Conservation (phyloP, 2,329 filamentous ascomycete species). For the Knoxdaviesia proteae region DNA sequence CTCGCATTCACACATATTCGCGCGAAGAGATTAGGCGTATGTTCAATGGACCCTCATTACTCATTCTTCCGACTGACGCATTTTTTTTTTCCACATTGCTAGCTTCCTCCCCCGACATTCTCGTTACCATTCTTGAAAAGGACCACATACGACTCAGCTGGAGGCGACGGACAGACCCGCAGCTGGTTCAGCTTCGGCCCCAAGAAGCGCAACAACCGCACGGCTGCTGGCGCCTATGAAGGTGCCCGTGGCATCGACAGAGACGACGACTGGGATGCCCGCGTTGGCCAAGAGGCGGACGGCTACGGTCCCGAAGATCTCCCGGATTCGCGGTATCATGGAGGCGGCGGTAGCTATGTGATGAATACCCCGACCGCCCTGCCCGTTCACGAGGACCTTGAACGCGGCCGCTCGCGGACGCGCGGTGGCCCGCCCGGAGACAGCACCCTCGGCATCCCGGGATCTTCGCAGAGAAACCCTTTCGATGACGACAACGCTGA, state of each 20-base stretch:
- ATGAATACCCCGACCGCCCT: too few species aligned
- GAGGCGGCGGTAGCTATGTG: constrained; percentile 15
- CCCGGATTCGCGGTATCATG: constrained; percentile 60
- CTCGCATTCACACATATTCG: constrained; percentile 51
- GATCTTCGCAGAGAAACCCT: constrained; percentile 28
- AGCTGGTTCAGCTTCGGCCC: constrained; percentile 51
- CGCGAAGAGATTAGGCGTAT: constrained; percentile 49
- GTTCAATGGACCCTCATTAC: constrained; percentile 10
- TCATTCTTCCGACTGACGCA: background rate
- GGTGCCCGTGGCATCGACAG: constrained; percentile 39
- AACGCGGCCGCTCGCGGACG: background rate
- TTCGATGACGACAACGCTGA: constrained; percentile 47
- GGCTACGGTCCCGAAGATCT: constrained; percentile 23
- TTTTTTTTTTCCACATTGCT: background rate
- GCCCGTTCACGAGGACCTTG: background rate
- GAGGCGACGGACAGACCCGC: constrained; percentile 36
- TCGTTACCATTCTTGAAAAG: constrained; percentile 12
- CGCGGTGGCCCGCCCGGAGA: too few species aligned
- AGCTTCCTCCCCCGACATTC: constrained; percentile 50
- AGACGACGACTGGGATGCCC: constrained; percentile 70
- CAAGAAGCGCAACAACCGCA: constrained; percentile 42
- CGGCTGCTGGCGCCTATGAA: constrained; percentile 54
- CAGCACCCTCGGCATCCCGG: too few species aligned
- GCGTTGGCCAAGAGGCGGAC: constrained; percentile 55
- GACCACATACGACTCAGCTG: constrained; percentile 13